These are phyloP conservation scores for Tylopilus sp. DNA, from an alignment of 1,284 basidiomycete species.

Conservation along the genomic window DNA sequence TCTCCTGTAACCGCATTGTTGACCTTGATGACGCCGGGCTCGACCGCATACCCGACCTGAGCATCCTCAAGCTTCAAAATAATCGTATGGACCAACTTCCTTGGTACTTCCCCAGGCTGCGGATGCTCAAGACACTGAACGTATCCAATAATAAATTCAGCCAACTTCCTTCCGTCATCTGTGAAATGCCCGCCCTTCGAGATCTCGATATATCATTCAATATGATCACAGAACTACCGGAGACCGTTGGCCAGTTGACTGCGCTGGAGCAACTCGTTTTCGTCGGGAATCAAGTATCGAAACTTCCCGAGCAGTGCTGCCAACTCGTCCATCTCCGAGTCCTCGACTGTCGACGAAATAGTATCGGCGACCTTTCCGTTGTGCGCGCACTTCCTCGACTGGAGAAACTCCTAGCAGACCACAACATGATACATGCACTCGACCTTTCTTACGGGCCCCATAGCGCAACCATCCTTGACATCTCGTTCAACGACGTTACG, in stretches of 20 bases:
- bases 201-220: slow-evolving; percentile 98
- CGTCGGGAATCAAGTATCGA: slow-evolving; percentile 82
- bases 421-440: slow-evolving; percentile 78
- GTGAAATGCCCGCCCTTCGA: slow-evolving; percentile 67
- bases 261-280: slow-evolving; percentile 78
- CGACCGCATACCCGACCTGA: slow-evolving; percentile 73
- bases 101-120: slow-evolving; percentile 77
- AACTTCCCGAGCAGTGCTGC: slow-evolving; percentile 68
- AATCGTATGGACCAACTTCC: slow-evolving; percentile 90
- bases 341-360: slow-evolving; percentile 83
- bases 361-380: slow-evolving; percentile 69
- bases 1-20: slow-evolving; percentile 90
- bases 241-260: slow-evolving; percentile 71
- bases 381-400: slow-evolving; percentile 71
- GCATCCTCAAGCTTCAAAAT: slow-evolving; percentile 81
- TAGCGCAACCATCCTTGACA: slow-evolving; percentile 57
- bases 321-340: slow-evolving; percentile 62
- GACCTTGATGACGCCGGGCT: slow-evolving; percentile 87
- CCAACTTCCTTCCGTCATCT: slow-evolving; percentile 75
- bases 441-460: slow-evolving; percentile 68
- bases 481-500: slow-evolving; percentile 81
- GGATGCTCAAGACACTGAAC: slow-evolving; percentile 76
- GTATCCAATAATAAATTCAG: slow-evolving; percentile 97
- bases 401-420: slow-evolving; percentile 68
- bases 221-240: slow-evolving; percentile 77